phyloP scores from a whole-genome alignment of 1,139 yeast genomes.

The Hemisphaericaspora subhashii region DNA sequence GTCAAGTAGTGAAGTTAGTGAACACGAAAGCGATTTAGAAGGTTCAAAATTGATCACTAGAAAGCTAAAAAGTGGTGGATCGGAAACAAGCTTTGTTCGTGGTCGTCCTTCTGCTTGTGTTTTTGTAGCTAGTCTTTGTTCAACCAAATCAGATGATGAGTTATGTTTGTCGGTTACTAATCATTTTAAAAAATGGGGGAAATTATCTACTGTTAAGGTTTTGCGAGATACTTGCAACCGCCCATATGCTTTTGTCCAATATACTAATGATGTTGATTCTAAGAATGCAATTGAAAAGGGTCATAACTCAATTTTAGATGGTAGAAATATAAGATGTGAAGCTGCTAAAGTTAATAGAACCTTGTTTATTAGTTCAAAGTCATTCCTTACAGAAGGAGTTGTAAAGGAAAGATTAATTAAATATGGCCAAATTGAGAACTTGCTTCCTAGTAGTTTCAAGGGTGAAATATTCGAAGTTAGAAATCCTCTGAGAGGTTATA shows the following conservation, averaged over 20 bases:
- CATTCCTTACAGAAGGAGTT: slow-evolving; percentile 23
- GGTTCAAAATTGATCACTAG: background rate
- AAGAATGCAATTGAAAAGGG: slow-evolving; percentile 65
- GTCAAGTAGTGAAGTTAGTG: slow-evolving; percentile 4
- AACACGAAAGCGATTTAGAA: background rate
- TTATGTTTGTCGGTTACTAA: slow-evolving; percentile 65
- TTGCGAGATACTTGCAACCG: slow-evolving; percentile 78
- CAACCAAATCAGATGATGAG: slow-evolving; percentile 65
- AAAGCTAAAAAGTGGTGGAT: background rate
- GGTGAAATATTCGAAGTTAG: slow-evolving; percentile 25
- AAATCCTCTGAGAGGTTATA: slow-evolving; percentile 18
- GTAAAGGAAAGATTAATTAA: slow-evolving; percentile 41
- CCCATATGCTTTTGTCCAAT: slow-evolving; percentile 95
- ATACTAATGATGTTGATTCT: slow-evolving; percentile 70
- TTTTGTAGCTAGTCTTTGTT: slow-evolving; percentile 79
- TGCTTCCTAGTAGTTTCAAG: slow-evolving; percentile 49
- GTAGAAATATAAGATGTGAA: slow-evolving; percentile 81
- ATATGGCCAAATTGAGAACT: slow-evolving; percentile 76
- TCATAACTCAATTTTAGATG: slow-evolving; percentile 68
- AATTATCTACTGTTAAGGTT: slow-evolving; percentile 74
- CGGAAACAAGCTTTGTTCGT: slow-evolving; percentile 13
- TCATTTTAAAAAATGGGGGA: slow-evolving; percentile 69
- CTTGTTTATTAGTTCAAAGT: slow-evolving; percentile 49
- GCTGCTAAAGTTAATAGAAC: slow-evolving; percentile 91
- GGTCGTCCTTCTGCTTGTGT: slow-evolving; percentile 80